Evolutionary conservation across 73 alveolate species (phyloP).

Genomic region (Tetrahymena elliotti): DNA sequence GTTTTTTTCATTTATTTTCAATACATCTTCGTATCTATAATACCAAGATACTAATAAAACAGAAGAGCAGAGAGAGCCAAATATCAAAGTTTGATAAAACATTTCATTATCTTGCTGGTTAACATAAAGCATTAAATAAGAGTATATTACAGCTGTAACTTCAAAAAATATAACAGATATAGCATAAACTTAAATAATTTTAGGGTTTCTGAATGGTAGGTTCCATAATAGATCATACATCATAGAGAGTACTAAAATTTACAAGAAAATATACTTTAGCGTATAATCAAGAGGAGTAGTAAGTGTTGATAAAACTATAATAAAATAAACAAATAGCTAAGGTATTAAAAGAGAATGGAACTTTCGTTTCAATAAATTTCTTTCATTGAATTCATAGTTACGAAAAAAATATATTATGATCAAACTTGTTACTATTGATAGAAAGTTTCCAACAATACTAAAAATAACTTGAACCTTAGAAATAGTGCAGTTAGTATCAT

Average conservation of each 20-base stretch:
- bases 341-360: background rate
- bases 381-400: background rate
- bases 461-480: background rate
- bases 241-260: background rate
- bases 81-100: background rate
- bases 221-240: background rate
- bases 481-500: background rate
- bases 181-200: background rate
- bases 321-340: background rate
- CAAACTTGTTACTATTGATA: background rate
- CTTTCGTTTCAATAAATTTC: background rate
- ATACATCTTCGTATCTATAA: background rate
- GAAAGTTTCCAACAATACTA: background rate
- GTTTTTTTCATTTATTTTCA: background rate
- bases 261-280: background rate
- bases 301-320: background rate
- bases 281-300: background rate
- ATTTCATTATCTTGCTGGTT: background rate
- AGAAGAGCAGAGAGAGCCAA: background rate
- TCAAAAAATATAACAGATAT: background rate
- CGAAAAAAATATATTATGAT: background rate
- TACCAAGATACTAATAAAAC: background rate
- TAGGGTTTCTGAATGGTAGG: background rate
- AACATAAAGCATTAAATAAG: background rate
- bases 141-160: background rate